Conservation (phyloP, 352 stramenopile species). For the Phytopythium mirpurense region DNA sequence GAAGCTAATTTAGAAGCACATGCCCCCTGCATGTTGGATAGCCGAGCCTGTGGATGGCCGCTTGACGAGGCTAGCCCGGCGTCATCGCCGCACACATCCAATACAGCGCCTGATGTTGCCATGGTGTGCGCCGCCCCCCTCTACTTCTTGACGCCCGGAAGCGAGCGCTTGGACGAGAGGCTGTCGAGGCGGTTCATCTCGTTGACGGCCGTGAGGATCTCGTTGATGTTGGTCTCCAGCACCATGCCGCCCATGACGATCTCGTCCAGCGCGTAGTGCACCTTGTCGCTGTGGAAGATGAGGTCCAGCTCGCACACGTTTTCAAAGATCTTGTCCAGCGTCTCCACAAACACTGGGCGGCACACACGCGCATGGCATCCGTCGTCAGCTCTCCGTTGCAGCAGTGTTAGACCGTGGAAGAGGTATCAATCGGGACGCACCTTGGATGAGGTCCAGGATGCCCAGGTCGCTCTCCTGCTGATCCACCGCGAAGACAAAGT, state of each 20-base stretch:
- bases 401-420: no score
- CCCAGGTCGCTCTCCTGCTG: constrained; percentile 98
- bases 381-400: no score
- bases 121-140: not conserved
- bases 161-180: constrained; percentile 69
- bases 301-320: constrained; percentile 99
- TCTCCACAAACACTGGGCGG: constrained; percentile 91
- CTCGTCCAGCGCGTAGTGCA: constrained; percentile 97
- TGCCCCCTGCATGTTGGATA: not conserved
- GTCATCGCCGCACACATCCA: not conserved
- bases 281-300: constrained; percentile 98
- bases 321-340: constrained; percentile 98
- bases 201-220: constrained; percentile 95
- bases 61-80: not conserved
- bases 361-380: no score
- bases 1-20: constrained; percentile 53
- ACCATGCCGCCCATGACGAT: constrained; percentile 99
- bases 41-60: no score
- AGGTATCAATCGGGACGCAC: constrained; percentile 24
- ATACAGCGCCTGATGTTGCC: not conserved
- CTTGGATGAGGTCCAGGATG: constrained; percentile 99
- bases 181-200: constrained; percentile 95
- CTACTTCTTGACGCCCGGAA: constrained; percentile 72
- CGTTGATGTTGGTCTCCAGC: constrained; percentile 98
- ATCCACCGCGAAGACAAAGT: constrained; percentile 99